phyloP scores from a whole-genome alignment of 2,329 filamentous ascomycete genomes.

The Knufia petricola region DNA sequence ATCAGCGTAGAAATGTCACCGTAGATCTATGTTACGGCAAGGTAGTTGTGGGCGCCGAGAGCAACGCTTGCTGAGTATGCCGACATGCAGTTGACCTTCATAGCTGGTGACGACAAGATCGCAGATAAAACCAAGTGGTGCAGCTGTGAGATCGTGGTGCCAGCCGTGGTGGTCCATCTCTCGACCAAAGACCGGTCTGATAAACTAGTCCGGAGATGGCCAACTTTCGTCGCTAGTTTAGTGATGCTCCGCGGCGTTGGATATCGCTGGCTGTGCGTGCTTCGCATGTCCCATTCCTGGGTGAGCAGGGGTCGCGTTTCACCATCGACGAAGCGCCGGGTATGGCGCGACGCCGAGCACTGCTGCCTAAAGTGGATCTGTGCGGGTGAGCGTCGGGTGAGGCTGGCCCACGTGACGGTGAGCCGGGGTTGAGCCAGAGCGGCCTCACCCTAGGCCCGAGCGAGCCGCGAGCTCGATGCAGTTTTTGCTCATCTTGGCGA shows the following conservation, averaged over 20 bases:
- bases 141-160: not conserved
- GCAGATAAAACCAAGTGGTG: constrained; percentile 40
- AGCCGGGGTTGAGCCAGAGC: constrained; percentile 1
- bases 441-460: not conserved
- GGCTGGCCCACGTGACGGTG: not conserved
- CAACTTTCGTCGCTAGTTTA: constrained; percentile 6
- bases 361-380: constrained; percentile 1
- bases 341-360: not conserved
- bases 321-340: constrained; percentile 2
- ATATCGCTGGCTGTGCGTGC: not conserved
- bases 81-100: constrained; percentile 44
- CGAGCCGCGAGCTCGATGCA: not conserved
- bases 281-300: not conserved
- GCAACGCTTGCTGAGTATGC: not conserved
- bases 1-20: constrained; percentile 2
- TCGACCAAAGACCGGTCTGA: not conserved
- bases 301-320: not conserved
- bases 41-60: constrained; percentile 3
- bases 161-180: not conserved
- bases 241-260: not conserved
- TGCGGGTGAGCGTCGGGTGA: not conserved
- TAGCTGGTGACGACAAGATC: constrained; percentile 49
- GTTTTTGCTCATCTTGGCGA: not conserved
- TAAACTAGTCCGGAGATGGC: constrained; percentile 2
- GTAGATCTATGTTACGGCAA: constrained; percentile 1